Conservation (phyloP, 2,329 filamentous ascomycete genomes). For the Penicillium occitanis region DNA sequence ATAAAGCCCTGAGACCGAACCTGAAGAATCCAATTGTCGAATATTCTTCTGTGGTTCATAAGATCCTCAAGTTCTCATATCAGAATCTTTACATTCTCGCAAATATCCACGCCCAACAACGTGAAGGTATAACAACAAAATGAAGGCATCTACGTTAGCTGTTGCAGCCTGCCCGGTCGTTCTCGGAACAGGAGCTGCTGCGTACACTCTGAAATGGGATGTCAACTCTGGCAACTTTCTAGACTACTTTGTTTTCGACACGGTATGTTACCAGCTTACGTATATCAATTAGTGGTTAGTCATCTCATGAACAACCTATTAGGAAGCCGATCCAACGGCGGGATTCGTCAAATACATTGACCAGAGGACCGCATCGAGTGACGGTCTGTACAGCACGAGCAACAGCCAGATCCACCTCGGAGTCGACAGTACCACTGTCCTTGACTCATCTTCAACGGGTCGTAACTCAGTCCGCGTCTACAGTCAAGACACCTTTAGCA, state of each 20-base stretch:
- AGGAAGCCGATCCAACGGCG: conserved; percentile 59
- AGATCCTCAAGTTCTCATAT: neutral
- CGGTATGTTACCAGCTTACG: neutral
- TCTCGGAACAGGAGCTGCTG: conserved; percentile 4
- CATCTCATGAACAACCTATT: neutral
- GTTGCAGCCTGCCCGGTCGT: neutral
- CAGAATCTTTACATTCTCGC: neutral
- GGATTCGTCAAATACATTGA: conserved; percentile 48
- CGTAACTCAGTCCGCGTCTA: conserved; percentile 49
- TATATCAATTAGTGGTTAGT: neutral
- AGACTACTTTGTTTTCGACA: conserved; percentile 17
- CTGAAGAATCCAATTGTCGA: too few relatives aligned
- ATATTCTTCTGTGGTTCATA: neutral
- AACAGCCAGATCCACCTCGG: conserved; percentile 45
- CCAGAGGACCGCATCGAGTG: conserved; percentile 38
- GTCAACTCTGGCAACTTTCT: conserved; percentile 18
- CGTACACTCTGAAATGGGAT: conserved; percentile 13
- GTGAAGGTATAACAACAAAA: neutral
- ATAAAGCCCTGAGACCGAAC: neutral
- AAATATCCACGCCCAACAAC: neutral
- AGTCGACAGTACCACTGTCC: conserved; percentile 43
- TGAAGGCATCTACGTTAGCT: neutral
- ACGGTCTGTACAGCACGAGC: conserved; percentile 42
- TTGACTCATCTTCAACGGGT: conserved; percentile 43
- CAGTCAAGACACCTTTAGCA: conserved; percentile 45